A percentile compares a stretch with the other conserved stretches of the same genome.
Evolutionary conservation across 2,329 filamentous ascomycete species (phyloP).

Genomic region (Dactylellina parvicollis): DNA sequence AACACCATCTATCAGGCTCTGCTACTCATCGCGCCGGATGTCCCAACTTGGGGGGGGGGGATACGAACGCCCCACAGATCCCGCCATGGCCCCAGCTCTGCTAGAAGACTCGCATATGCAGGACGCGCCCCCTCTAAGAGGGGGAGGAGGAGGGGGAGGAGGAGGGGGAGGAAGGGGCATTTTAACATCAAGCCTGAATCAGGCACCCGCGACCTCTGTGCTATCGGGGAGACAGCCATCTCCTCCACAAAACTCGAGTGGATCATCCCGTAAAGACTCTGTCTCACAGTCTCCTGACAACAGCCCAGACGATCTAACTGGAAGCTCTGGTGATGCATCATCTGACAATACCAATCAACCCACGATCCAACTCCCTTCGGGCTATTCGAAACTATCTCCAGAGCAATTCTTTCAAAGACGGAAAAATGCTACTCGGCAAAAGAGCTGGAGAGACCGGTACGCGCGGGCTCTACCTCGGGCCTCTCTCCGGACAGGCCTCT

Average conservation of each 20-base stretch:
- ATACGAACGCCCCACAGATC: no score
- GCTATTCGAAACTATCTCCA: slow-evolving; percentile 25
- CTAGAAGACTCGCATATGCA: slow-evolving; percentile 36
- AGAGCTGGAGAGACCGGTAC: slow-evolving; percentile 58
- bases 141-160: no score
- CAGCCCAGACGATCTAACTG: background rate
- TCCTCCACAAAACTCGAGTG: background rate
- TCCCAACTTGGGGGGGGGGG: no score
- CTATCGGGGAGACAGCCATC: background rate
- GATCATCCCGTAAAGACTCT: background rate
- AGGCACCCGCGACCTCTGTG: no score
- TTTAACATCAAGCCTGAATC: no score
- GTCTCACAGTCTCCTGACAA: background rate
- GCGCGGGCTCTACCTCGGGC: slow-evolving; percentile 61
- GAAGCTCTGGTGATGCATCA: background rate
- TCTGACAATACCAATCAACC: slow-evolving; percentile 8
- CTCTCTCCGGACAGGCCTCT: slow-evolving; percentile 76
- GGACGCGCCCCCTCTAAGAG: slow-evolving; percentile 29
- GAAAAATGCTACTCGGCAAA: background rate
- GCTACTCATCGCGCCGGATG: no score
- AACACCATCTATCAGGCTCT: background rate
- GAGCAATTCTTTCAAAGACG: slow-evolving; percentile 26
- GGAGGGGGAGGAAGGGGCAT: no score
- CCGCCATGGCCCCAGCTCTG: slow-evolving; percentile 18
- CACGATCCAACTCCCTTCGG: slow-evolving; percentile 5